phyloP scores from a whole-genome alignment of 2,329 filamentous ascomycete genomes.

The Neopestalotiopsis clavispora region DNA sequence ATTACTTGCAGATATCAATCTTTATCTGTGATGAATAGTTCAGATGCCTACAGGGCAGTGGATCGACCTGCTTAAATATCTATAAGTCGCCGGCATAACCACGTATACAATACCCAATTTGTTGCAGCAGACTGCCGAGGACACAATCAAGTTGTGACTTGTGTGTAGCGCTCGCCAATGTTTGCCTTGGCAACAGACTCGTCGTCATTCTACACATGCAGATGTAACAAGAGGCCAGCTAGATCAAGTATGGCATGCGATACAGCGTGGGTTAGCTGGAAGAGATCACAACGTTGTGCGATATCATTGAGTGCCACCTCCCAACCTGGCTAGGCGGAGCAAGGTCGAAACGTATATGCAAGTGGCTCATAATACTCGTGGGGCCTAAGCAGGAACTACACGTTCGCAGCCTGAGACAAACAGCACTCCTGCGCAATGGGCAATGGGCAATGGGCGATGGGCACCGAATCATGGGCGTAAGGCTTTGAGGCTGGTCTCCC shows the following conservation, averaged over 20 bases:
- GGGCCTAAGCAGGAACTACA: no score
- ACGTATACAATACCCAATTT: not conserved
- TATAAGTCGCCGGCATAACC: not conserved
- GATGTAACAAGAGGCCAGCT: not conserved
- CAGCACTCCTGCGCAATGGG: no score
- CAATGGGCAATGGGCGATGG: no score
- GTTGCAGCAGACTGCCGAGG: not conserved
- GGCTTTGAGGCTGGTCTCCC: no score
- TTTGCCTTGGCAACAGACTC: not conserved
- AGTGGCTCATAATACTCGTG: no score
- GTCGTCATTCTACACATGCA: not conserved
- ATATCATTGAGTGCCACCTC: not conserved
- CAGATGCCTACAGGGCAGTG: no score
- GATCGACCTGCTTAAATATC: not conserved
- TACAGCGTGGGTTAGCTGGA: not conserved
- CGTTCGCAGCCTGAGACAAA: no score
- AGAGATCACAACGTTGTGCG: not conserved
- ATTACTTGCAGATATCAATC: not conserved
- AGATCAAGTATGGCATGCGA: not conserved
- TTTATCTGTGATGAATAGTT: no score
- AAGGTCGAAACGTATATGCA: no score
- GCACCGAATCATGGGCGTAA: no score
- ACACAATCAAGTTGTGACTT: not conserved
- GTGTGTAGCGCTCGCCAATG: not conserved
- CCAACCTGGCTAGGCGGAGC: not conserved